Evolutionary conservation across 495 filamentous ascomycete genomes (phyloP).

Genomic region (Eremomyces bilateralis): DNA sequence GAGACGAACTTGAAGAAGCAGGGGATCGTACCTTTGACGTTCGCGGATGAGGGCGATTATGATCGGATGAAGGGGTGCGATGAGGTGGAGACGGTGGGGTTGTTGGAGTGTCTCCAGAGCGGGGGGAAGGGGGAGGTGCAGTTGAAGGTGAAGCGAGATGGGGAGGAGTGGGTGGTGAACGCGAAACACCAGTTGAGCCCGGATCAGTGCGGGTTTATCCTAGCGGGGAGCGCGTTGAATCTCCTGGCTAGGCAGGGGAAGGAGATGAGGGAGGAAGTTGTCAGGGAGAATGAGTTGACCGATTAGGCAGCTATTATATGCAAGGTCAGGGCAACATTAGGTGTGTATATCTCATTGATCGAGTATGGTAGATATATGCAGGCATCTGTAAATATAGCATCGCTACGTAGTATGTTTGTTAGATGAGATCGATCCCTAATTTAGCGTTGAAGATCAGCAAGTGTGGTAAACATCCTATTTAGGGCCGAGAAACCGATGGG

Average conservation of each 20-base stretch:
- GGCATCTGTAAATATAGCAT: no score
- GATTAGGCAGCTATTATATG: no score
- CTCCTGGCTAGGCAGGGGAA: constrained; percentile 38
- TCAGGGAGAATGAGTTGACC: constrained; percentile 9
- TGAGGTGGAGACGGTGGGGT: constrained; percentile 53
- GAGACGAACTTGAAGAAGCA: constrained; percentile 99
- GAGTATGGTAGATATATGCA: no score
- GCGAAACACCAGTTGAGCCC: constrained; percentile 61
- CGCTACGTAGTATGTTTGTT: no score
- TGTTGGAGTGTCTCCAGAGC: constrained; percentile 57
- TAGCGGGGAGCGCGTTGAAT: constrained; percentile 90
- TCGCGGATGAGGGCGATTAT: constrained; percentile 73
- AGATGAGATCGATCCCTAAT: no score
- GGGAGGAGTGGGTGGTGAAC: constrained; percentile 28
- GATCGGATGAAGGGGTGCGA: constrained; percentile 63
- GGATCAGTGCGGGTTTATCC: constrained; percentile 76
- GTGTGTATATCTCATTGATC: no score
- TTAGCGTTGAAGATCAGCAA: no score
- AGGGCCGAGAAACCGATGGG: no score
- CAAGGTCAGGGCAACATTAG: no score
- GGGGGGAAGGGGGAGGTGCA: constrained; percentile 64
- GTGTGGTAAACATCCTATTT: no score
- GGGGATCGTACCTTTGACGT: constrained; percentile 82
- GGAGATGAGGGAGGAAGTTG: constrained; percentile 10
- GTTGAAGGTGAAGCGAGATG: constrained; percentile 39